Percentiles rank a stretch among this genome's conserved stretches.
Conservation (phyloP, 257 asterid genomes). For the Solanum virginianum region DNA sequence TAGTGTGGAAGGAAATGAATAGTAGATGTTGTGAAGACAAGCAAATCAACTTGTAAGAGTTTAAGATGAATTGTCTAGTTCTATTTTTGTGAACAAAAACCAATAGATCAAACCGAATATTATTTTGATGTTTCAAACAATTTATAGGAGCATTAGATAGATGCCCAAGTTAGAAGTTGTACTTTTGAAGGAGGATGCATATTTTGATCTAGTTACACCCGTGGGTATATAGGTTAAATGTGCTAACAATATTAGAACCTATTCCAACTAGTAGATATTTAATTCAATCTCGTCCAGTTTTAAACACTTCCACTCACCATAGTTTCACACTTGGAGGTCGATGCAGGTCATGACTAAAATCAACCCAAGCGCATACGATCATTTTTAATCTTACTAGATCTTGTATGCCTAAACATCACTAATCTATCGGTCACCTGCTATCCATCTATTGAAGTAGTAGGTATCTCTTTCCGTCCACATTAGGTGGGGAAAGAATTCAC, state of each 20-base stretch:
- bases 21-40: too few relatives aligned
- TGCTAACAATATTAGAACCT: not conserved
- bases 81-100: not conserved
- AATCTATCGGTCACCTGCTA: not conserved
- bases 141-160: not conserved
- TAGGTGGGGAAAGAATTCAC: not conserved
- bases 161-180: not conserved
- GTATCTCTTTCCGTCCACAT: not conserved
- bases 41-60: too few relatives aligned
- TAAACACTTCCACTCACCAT: not conserved
- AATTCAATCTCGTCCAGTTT: not conserved
- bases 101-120: not conserved
- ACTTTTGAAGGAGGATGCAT: not conserved
- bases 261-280: not conserved
- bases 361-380: not conserved
- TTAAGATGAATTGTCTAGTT: too few relatives aligned
- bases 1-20: too few relatives aligned
- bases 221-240: not conserved
- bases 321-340: not conserved
- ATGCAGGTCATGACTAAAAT: not conserved
- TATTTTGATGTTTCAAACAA: not conserved
- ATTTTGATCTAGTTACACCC: not conserved
- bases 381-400: not conserved
- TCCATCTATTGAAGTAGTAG: not conserved
- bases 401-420: not conserved